Conservation (phyloP, 2,329 filamentous ascomycete species). For the Amphichorda felina region DNA sequence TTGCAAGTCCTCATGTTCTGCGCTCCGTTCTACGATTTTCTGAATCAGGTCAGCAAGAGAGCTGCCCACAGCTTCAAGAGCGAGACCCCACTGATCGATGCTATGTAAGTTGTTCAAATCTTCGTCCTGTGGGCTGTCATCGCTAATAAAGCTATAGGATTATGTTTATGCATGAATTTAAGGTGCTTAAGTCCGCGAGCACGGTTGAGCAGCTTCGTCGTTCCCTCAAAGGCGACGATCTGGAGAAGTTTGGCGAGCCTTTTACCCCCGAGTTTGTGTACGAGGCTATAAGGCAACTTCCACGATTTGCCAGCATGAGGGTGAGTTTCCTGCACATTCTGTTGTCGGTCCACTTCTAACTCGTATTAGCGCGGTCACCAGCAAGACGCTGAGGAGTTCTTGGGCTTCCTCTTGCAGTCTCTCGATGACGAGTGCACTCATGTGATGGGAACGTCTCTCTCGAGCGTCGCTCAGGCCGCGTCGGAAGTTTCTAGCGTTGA, state of each 20-base stretch:
- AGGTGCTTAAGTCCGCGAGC: slow-evolving; percentile 66
- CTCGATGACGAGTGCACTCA: slow-evolving; percentile 85
- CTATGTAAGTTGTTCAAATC: slow-evolving; percentile 52
- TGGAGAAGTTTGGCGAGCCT: slow-evolving; percentile 82
- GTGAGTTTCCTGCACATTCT: slow-evolving; percentile 34
- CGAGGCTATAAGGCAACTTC: slow-evolving; percentile 75
- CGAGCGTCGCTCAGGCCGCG: slow-evolving; percentile 16
- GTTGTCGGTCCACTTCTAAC: slow-evolving; percentile 1
- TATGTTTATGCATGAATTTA: slow-evolving; percentile 91
- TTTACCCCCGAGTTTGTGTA: slow-evolving; percentile 95
- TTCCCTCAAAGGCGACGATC: slow-evolving; percentile 66
- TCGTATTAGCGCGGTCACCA: slow-evolving; percentile 69
- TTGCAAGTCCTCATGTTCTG: slow-evolving; percentile 93
- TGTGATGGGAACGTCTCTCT: slow-evolving; percentile 42
- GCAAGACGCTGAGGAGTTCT: slow-evolving; percentile 94
- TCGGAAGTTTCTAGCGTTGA: slow-evolving; percentile 14
- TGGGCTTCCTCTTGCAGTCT: slow-evolving; percentile 84
- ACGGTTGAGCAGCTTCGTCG: slow-evolving; percentile 63
- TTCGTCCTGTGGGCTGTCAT: neutral
- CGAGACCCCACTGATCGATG: slow-evolving; percentile 85
- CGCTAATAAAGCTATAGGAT: slow-evolving; percentile 44
- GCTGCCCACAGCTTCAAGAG: slow-evolving; percentile 89
- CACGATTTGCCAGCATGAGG: slow-evolving; percentile 85
- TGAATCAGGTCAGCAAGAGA: slow-evolving; percentile 75
- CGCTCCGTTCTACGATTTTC: slow-evolving; percentile 85